Evolutionary conservation across 805 yeast genomes (phyloP).

Genomic region (Citeromyces nyonsensis): DNA sequence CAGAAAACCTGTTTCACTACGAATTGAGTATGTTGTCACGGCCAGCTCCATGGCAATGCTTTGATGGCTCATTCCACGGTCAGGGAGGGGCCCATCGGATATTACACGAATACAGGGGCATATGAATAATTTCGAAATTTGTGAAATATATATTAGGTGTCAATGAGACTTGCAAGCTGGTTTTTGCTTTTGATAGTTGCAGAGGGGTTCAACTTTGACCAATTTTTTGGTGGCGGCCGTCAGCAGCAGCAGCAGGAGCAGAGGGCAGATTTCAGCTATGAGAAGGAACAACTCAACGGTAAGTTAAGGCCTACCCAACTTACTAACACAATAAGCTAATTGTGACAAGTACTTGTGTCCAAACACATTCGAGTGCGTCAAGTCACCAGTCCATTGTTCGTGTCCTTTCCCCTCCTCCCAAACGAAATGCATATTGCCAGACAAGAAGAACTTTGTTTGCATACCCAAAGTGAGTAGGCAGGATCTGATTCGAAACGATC

Average conservation of each 20-base stretch:
- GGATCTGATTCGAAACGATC: constrained; percentile 10
- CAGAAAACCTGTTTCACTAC: too few relatives aligned
- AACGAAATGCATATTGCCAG: constrained; percentile 65
- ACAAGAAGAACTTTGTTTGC: constrained; percentile 51
- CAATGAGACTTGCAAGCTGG: too few relatives aligned
- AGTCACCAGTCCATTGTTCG: constrained; percentile 59
- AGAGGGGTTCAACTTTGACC: constrained; percentile 12
- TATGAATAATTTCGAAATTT: too few relatives aligned
- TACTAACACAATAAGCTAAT: constrained; percentile 11
- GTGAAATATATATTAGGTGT: too few relatives aligned
- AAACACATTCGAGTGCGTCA: constrained; percentile 70
- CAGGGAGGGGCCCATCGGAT: too few relatives aligned
- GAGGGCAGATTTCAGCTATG: constrained; percentile 11
- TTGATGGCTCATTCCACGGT: too few relatives aligned
- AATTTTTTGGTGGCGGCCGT: constrained; percentile 11
- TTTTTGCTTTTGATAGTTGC: not conserved
- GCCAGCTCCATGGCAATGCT: too few relatives aligned
- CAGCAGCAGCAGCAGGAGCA: constrained; percentile 10
- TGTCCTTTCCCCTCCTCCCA: constrained; percentile 85
- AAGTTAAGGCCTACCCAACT: constrained; percentile 1
- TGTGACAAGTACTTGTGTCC: constrained; percentile 70
- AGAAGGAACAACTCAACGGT: constrained; percentile 17
- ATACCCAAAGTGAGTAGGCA: constrained; percentile 63
- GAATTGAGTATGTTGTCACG: too few relatives aligned
- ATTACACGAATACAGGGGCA: too few relatives aligned